A percentile compares a stretch with the other conserved stretches of the same genome.
These are phyloP conservation scores for Smittium culicis DNA, from an alignment of 371 early-diverging fungal species.

Conservation along the genomic window DNA sequence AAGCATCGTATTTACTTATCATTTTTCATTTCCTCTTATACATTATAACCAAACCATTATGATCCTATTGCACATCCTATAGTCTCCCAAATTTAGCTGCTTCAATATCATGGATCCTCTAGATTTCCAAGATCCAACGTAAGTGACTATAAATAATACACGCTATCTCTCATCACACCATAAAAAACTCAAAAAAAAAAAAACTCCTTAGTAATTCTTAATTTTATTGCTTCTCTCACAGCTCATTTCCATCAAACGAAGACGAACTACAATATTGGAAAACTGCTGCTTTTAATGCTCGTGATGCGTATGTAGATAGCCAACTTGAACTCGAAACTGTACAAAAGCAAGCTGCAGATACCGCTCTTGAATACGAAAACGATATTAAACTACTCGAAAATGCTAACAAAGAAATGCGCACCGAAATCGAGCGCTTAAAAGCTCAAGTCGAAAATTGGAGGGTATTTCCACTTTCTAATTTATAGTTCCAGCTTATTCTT, in stretches of 20 bases:
- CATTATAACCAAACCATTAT: too few species aligned
- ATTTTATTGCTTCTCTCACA: too few species aligned
- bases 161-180: too few species aligned
- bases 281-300: constrained; percentile 13
- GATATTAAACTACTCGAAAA: constrained; percentile 30
- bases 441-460: constrained; percentile 53
- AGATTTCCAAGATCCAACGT: background rate
- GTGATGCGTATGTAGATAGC: constrained; percentile 17
- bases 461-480: background rate
- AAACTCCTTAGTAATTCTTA: too few species aligned
- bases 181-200: too few species aligned
- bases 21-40: too few species aligned
- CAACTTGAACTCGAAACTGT: constrained; percentile 25
- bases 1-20: too few species aligned
- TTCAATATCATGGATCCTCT: background rate
- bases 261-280: constrained; percentile 33
- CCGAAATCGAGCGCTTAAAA: constrained; percentile 25
- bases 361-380: constrained; percentile 25
- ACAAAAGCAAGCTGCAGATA: constrained; percentile 21
- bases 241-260: constrained; percentile 23
- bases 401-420: constrained; percentile 18
- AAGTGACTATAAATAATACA: too few species aligned
- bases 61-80: too few species aligned
- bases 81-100: too few species aligned
- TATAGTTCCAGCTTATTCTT: too few species aligned